Evolutionary conservation across 2,329 filamentous ascomycete species (phyloP).

Genomic region (Fusarium proliferatum): DNA sequence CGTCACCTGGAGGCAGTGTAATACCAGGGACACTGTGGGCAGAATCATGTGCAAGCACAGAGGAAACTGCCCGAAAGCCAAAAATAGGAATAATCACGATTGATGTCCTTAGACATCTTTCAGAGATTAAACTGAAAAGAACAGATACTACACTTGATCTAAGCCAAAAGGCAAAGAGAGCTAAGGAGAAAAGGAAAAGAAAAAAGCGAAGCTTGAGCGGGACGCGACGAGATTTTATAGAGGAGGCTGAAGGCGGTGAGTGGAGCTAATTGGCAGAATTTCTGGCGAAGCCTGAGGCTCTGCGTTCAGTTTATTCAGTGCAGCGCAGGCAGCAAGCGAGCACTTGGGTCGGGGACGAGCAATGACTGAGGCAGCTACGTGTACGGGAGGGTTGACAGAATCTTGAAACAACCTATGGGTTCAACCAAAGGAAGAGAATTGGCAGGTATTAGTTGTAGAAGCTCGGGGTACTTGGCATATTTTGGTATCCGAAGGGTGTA

Average conservation of each 20-base stretch:
- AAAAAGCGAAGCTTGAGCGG: conserved; percentile 29
- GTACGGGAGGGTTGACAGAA: background rate
- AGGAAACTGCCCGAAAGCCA: conserved; percentile 48
- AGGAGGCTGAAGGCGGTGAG: conserved; percentile 41
- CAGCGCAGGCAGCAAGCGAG: background rate
- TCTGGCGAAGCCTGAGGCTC: conserved; percentile 5
- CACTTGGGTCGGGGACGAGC: conserved; percentile 20
- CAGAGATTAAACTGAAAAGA: conserved; percentile 98
- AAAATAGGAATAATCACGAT: conserved; percentile 83
- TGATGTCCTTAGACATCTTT: conserved; percentile 79
- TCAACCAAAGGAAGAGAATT: background rate
- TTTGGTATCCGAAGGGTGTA: background rate
- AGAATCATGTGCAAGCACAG: conserved; percentile 53
- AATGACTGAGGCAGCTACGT: conserved; percentile 14
- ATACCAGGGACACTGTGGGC: conserved; percentile 54
- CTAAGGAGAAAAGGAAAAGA: conserved; percentile 51
- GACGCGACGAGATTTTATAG: conserved; percentile 39
- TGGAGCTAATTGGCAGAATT: conserved; percentile 43
- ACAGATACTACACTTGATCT: conserved; percentile 97
- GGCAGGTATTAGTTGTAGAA: background rate
- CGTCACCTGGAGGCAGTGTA: conserved; percentile 56
- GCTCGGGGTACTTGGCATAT: background rate
- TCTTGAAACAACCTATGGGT: background rate
- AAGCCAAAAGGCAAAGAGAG: conserved; percentile 72
- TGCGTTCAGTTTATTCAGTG: background rate